Base-by-base conservation (phyloP, 257 asterid genomes). In the Lycium barbarum region DNA sequence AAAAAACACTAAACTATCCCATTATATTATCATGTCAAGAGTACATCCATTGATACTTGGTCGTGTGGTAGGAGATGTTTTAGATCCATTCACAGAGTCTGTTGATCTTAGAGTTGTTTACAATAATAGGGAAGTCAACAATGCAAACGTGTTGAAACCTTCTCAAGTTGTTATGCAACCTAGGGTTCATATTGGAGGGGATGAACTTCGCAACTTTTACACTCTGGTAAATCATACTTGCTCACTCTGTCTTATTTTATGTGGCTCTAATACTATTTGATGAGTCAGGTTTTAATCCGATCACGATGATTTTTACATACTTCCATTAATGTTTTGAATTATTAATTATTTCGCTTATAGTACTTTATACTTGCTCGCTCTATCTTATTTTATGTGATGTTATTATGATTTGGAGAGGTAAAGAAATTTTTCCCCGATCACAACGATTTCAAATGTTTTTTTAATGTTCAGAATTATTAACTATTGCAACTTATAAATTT, bases 161-260 rank as follows among this genome's bases (percentile, higher is more conserved):
- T 94, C 97, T 58, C 97, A 93, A 26, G 49, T 92, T 45, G 79
- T 88, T 38, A 89, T 82, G 88, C 97, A 87, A 43, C 98, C 98
- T 43, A 86, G 93, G 90, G 94, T 93, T 86, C 93, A 94, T 15
- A 85, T 94, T 63, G 98, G 98, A 26, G 97, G 98, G 0, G 91
- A 91, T 1, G 97, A 94, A 65, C 94, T 94, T 15, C 95, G 96
- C 9, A 92, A 92, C 38, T 94, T 89, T 86, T 94, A 86, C 85
- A 93, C 97, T 65, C 89, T 92, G 74, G 97, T 94, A 1, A 40
- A 40, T 40, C 6, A 40, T 40, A 40, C 45, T 40, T 5, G 45
- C 12, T 36, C 2, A 0, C 2, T 4, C 0, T 7, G 10, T 2
- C 1, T 0, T 12, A 7, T 2, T 26, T 59, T 18, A 18, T 8